Conservation (phyloP, 2,329 filamentous ascomycete species). For the Scedosporium aurantiacum region DNA sequence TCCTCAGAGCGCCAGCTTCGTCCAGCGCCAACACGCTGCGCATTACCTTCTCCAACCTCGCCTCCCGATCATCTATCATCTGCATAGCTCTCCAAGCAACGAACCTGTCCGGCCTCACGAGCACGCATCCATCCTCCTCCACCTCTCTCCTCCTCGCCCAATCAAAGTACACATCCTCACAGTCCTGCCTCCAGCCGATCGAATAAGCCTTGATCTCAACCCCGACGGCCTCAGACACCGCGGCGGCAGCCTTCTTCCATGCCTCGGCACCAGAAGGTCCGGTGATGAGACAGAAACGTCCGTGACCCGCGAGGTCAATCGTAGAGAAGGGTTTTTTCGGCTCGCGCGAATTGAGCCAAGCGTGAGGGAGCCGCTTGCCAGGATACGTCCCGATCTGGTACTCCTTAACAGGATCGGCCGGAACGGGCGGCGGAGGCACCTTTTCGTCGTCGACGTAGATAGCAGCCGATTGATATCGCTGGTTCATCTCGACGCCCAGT, state of each 20-base stretch:
- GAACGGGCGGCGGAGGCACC: constrained; percentile 10
- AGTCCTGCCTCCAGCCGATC: constrained; percentile 49
- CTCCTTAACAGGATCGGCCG: constrained; percentile 29
- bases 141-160: constrained; percentile 44
- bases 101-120: constrained; percentile 48
- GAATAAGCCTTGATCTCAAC: constrained; percentile 36
- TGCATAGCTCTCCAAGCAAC: constrained; percentile 36
- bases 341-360: constrained; percentile 43
- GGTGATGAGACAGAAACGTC: constrained; percentile 36
- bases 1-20: not conserved
- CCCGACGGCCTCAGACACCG: constrained; percentile 25
- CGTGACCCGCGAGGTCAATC: constrained; percentile 48
- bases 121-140: constrained; percentile 44
- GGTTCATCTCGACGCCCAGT: constrained; percentile 49
- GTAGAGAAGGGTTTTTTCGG: constrained; percentile 39
- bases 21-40: not conserved
- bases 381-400: constrained; percentile 43
- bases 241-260: constrained; percentile 39
- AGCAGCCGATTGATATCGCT: constrained; percentile 36
- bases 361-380: constrained; percentile 49
- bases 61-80: not conserved
- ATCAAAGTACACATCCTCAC: constrained; percentile 50
- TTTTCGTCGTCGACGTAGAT: constrained; percentile 33
- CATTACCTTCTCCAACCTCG: not conserved
- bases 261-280: constrained; percentile 40